phyloP scores from a whole-genome alignment of 352 stramenopile species.

The Phytophthora ohioensis region DNA sequence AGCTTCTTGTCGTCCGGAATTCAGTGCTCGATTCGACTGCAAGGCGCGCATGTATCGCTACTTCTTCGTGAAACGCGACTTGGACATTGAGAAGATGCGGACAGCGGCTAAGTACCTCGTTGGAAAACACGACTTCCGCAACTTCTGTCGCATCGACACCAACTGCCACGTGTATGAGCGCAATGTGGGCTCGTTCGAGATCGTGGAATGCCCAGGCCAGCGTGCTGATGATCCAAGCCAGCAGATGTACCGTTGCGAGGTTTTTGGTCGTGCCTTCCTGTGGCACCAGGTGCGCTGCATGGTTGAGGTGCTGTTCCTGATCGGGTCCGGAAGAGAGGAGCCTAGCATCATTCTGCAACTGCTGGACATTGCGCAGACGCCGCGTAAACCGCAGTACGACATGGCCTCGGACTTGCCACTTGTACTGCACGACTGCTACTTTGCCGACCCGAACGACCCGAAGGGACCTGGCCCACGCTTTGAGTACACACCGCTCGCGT shows the following conservation, averaged over 20 bases:
- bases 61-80: slow-evolving; percentile 92
- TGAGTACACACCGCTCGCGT: slow-evolving; percentile 73
- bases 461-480: slow-evolving; percentile 54
- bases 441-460: slow-evolving; percentile 61
- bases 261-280: slow-evolving; percentile 96
- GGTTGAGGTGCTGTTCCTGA: slow-evolving; percentile 96
- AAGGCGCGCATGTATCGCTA: slow-evolving; percentile 97
- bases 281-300: slow-evolving; percentile 99
- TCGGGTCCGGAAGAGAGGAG: slow-evolving; percentile 94
- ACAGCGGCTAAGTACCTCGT: slow-evolving; percentile 89
- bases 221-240: slow-evolving; percentile 47
- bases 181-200: slow-evolving; percentile 76
- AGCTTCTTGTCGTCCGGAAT: slow-evolving; percentile 78
- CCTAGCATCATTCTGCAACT: slow-evolving; percentile 90
- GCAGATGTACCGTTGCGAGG: slow-evolving; percentile 79
- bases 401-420: slow-evolving; percentile 96
- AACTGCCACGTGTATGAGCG: slow-evolving; percentile 97
- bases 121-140: slow-evolving; percentile 98
- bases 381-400: slow-evolving; percentile 93
- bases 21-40: slow-evolving; percentile 96
- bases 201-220: slow-evolving; percentile 76
- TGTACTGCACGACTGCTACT: slow-evolving; percentile 98
- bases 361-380: slow-evolving; percentile 92
- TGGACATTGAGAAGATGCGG: slow-evolving; percentile 90
- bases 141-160: slow-evolving; percentile 99